Evolutionary conservation across 2,329 filamentous ascomycete genomes (phyloP), one percentile per base, ranked within the genome.

Genomic region (Venturia effusa): DNA sequence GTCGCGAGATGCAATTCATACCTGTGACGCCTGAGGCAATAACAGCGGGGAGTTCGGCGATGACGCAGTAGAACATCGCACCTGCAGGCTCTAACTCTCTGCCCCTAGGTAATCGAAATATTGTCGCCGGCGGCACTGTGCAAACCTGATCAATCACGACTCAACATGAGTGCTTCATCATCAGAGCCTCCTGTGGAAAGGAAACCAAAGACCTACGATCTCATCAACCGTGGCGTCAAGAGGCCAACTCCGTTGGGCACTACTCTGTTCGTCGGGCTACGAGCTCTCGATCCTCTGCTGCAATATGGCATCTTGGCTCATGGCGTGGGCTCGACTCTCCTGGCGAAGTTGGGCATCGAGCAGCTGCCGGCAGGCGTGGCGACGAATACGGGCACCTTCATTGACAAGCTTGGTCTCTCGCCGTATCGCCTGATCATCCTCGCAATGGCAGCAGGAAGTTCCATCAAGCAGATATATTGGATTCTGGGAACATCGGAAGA

Each of bases 401-500:
- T 81, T 66, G 75, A 80, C 67, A 68, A 68, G 34, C 70, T 82
- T 2, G 76, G 75, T 13, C 76, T 85, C 0, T 81, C 80, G 22
- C 79, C 78, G 0, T 80, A 81, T 67, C 75, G 80, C 32, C 72
- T 79, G 10, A 74, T 84, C 57, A 72, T 86, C 10, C 71, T 85
- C 6, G 74, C 72, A 62, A 84, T 86, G 81, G 75, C 80, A 27
- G 73, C 77, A 51, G 84, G 80, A 63, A 78, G 76, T 45, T 75
- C 78, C 30, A 64, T 80, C 34, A 86, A 86, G 74, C 84, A 87
- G 65, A 79, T 81, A 68, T 80, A 81, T 72, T 84, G 82, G 80
- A 73, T 81, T 17, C 69, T 76, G 1, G 68, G 67, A 32, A 71
- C 83, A 2, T 79, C 77, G 22, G 73, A 78, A 59, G 82, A 86